phyloP scores from a whole-genome alignment of 495 filamentous ascomycete species.

The Diplogelasinospora grovesii region DNA sequence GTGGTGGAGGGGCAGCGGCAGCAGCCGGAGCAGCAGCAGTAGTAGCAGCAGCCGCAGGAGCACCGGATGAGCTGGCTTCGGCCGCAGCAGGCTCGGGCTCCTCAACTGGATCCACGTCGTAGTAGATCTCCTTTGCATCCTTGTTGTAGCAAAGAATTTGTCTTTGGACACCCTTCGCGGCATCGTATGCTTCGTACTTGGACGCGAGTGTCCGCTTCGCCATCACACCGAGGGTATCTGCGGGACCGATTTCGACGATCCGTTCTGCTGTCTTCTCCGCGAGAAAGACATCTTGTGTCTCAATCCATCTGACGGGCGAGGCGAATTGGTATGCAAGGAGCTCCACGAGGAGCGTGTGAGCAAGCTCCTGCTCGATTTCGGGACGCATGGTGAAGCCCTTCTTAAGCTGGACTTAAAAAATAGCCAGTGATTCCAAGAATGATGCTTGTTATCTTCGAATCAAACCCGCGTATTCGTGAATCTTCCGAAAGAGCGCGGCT shows the following conservation, averaged over 20 bases:
- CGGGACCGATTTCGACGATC: constrained; percentile 95
- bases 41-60: constrained; percentile 45
- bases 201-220: constrained; percentile 90
- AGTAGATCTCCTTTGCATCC: constrained; percentile 98
- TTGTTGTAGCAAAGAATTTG: constrained; percentile 99
- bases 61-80: constrained; percentile 35
- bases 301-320: constrained; percentile 97
- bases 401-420: not conserved
- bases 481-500: too few relatives aligned
- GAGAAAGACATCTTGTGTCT: constrained; percentile 98
- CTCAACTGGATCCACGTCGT: constrained; percentile 92
- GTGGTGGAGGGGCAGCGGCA: constrained; percentile 51
- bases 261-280: constrained; percentile 92
- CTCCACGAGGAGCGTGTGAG: constrained; percentile 95
- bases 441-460: too few relatives aligned
- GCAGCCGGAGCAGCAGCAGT: constrained; percentile 47
- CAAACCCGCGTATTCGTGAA: too few relatives aligned
- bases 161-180: constrained; percentile 87
- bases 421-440: too few relatives aligned
- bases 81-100: constrained; percentile 59
- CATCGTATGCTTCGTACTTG: constrained; percentile 99
- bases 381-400: constrained; percentile 71
- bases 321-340: constrained; percentile 98
- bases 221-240: constrained; percentile 98
- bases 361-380: constrained; percentile 96